These are phyloP conservation scores for Echeveria elegans DNA, from an alignment of 164 flowering plant genomes.

Conservation along the genomic window DNA sequence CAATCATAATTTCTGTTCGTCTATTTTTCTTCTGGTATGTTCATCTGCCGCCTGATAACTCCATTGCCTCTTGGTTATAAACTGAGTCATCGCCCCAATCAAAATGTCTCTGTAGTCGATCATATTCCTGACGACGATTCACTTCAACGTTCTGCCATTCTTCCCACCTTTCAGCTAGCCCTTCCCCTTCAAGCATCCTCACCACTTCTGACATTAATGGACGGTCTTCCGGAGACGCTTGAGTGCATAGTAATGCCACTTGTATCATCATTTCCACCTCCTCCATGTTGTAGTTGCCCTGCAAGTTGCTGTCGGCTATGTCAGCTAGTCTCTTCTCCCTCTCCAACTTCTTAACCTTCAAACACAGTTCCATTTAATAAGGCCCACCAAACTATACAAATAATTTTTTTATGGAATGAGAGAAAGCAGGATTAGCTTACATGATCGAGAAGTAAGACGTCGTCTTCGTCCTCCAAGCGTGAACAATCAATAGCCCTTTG, in stretches of 20 bases:
- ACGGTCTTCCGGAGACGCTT: slow-evolving; percentile 76
- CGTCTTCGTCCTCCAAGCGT: slow-evolving; percentile 91
- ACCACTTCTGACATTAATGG: slow-evolving; percentile 97
- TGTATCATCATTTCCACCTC: slow-evolving; percentile 88
- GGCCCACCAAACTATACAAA: not conserved
- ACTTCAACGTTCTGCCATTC: slow-evolving; percentile 87
- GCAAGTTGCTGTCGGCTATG: slow-evolving; percentile 69
- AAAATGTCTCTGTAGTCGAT: slow-evolving; percentile 68
- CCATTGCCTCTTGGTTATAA: slow-evolving; percentile 69
- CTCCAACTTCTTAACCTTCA: slow-evolving; percentile 17
- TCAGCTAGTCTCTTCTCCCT: slow-evolving; percentile 65
- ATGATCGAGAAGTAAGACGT: slow-evolving; percentile 86
- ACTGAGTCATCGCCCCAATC: slow-evolving; percentile 85
- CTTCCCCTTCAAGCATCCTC: slow-evolving; percentile 94
- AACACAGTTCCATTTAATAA: not conserved
- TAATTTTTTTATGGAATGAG: slow-evolving; percentile 8
- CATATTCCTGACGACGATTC: slow-evolving; percentile 64
- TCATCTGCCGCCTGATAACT: slow-evolving; percentile 92
- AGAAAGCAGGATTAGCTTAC: slow-evolving; percentile 41
- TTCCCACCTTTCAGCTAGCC: slow-evolving; percentile 89
- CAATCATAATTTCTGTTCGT: not conserved
- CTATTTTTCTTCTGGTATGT: not conserved
- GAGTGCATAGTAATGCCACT: slow-evolving; percentile 89
- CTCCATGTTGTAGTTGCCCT: slow-evolving; percentile 33
- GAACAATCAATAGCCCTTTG: slow-evolving; percentile 25